Conservation (phyloP, 192 early-diverging fungal species). For the Coemansia sp. region DNA sequence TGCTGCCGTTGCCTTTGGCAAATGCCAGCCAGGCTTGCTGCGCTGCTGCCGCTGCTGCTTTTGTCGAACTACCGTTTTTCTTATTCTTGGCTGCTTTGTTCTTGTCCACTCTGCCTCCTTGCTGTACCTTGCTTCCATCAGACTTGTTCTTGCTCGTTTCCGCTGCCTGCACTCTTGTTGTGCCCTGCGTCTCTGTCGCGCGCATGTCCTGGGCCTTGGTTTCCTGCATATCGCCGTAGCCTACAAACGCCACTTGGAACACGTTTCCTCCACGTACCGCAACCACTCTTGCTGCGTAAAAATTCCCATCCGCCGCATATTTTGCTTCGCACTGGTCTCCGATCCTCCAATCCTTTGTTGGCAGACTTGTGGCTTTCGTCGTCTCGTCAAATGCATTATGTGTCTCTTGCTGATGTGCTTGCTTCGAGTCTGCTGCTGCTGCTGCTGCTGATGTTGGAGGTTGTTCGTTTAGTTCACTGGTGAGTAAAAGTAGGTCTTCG, state of each 20-base stretch:
- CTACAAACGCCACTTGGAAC: constrained; percentile 31
- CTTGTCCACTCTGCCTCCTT: constrained; percentile 20
- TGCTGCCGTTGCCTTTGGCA: constrained; percentile 19
- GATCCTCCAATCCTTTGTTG: constrained; percentile 14
- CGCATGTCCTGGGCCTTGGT: constrained; percentile 19
- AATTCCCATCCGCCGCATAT: constrained; percentile 18
- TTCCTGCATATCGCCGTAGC: constrained; percentile 35
- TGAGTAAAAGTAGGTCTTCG: constrained; percentile 30
- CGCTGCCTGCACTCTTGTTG: not conserved
- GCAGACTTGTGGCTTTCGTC: not conserved
- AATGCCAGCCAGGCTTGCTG: constrained; percentile 56
- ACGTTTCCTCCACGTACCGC: constrained; percentile 8
- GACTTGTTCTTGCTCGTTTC: not conserved
- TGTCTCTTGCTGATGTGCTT: not conserved
- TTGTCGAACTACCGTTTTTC: not conserved
- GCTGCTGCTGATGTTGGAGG: constrained; percentile 6
- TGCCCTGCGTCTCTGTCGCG: not conserved
- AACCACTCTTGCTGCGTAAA: constrained; percentile 23
- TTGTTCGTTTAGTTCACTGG: constrained; percentile 12
- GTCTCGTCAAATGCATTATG: not conserved
- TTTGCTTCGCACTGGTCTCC: constrained; percentile 31
- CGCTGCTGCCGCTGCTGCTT: constrained; percentile 15
- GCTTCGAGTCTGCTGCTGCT: constrained; percentile 5
- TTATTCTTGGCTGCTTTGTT: constrained; percentile 17
- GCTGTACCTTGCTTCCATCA: not conserved